These are phyloP conservation scores for Neurospora africana DNA, from an alignment of 495 filamentous ascomycete species.

Conservation along the genomic window DNA sequence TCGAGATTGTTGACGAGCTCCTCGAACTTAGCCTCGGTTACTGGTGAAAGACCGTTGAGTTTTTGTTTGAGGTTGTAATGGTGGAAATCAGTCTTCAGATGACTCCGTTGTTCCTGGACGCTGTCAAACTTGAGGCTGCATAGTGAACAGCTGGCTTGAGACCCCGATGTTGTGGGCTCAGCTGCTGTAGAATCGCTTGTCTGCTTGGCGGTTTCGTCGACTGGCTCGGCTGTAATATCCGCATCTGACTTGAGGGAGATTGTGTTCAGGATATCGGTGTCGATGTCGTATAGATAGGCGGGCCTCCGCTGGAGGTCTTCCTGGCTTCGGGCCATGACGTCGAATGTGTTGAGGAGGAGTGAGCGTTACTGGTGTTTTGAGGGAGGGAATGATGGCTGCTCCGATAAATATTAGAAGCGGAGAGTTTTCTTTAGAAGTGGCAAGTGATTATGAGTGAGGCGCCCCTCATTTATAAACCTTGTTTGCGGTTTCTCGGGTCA, in stretches of 20 bases:
- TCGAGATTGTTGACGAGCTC: constrained; percentile 72
- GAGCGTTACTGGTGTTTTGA: not conserved
- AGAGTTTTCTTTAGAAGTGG: not conserved
- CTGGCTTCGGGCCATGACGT: constrained; percentile 20
- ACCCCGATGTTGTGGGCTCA: constrained; percentile 37
- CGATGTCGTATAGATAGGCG: constrained; percentile 72
- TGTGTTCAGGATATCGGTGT: constrained; percentile 61
- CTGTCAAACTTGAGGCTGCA: constrained; percentile 60
- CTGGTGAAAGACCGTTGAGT: constrained; percentile 53
- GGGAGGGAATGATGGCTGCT: not conserved
- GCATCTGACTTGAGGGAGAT: constrained; percentile 48
- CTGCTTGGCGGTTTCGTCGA: constrained; percentile 14
- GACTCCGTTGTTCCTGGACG: constrained; percentile 72
- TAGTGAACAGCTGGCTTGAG: constrained; percentile 65
- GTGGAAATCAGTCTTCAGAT: constrained; percentile 87
- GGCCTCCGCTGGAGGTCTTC: constrained; percentile 32
- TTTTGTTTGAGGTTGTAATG: constrained; percentile 90
- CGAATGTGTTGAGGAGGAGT: not conserved
- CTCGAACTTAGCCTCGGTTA: constrained; percentile 73
- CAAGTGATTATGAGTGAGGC: not conserved
- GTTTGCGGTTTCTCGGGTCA: not conserved
- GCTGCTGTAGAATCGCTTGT: constrained; percentile 8
- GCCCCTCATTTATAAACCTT: not conserved
- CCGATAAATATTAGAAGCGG: not conserved
- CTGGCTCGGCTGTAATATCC: constrained; percentile 18